A percentile compares a stretch with the other conserved stretches of the same genome.
Conservation (phyloP, 306 rosid species). For the Citrullus mucosospermus region DNA sequence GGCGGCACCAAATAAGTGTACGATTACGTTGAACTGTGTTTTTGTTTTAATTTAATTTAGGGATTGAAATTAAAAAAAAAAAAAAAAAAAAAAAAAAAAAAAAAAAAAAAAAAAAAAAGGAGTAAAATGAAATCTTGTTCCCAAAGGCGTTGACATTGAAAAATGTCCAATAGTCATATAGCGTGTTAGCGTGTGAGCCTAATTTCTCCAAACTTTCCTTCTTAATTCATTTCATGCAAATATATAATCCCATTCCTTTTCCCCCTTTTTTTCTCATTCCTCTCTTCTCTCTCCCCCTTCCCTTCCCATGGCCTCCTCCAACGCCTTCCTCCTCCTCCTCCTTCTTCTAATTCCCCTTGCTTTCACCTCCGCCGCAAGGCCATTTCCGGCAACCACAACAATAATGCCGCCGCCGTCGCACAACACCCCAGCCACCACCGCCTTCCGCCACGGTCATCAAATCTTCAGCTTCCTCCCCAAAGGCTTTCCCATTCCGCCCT, state of each 20-base stretch:
- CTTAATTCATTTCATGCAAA: neutral
- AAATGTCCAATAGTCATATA: neutral
- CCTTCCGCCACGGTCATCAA: slow-evolving; percentile 17
- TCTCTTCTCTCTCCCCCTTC: neutral
- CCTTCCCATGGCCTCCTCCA: neutral
- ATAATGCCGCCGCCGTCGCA: neutral
- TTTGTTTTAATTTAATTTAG: neutral
- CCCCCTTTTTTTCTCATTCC: neutral
- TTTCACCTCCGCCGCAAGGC: neutral
- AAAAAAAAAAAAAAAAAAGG: neutral
- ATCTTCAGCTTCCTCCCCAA: slow-evolving; percentile 69
- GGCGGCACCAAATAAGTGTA: neutral
- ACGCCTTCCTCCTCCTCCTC: neutral
- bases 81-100: too few species aligned
- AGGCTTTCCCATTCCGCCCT: slow-evolving; percentile 57
- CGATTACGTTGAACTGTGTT: neutral
- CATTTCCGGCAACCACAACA: neutral
- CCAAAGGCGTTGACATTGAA: slow-evolving; percentile 2
- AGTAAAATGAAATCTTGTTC: neutral
- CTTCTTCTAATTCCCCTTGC: neutral
- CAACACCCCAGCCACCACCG: neutral
- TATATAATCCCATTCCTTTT: neutral
- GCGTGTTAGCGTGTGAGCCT: neutral
- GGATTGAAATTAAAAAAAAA: too few species aligned
- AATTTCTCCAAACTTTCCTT: neutral